A percentile compares a stretch with the other conserved stretches of the same genome.
Evolutionary conservation across 2,329 filamentous ascomycete species (phyloP).

Genomic region (Beauveria scarabaeidicola): DNA sequence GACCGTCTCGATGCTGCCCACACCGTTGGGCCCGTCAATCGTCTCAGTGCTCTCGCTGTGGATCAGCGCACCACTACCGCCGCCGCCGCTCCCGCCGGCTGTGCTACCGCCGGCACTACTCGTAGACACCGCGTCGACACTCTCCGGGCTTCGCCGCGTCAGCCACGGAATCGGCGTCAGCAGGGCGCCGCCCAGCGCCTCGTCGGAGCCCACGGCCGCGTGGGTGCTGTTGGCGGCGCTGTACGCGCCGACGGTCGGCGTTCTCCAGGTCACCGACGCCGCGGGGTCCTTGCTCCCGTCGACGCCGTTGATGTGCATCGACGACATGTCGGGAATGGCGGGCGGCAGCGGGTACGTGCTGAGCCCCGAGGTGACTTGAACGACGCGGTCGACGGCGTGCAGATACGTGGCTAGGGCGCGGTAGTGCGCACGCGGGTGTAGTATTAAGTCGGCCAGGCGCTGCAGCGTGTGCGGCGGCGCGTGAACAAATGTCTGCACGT

Average conservation of each 20-base stretch:
- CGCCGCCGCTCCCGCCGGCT: slow-evolving; percentile 7
- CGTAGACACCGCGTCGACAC: slow-evolving; percentile 16
- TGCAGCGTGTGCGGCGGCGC: slow-evolving; percentile 90
- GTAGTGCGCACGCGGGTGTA: slow-evolving; percentile 72
- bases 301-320: slow-evolving; percentile 53
- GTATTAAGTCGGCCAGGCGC: slow-evolving; percentile 77
- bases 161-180: slow-evolving; percentile 95
- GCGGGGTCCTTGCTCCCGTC: slow-evolving; percentile 34
- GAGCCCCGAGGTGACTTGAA: slow-evolving; percentile 77
- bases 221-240: neutral
- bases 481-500: slow-evolving; percentile 59
- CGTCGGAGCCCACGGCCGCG: slow-evolving; percentile 64
- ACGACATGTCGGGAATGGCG: slow-evolving; percentile 49
- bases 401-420: slow-evolving; percentile 75
- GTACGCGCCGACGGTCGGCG: slow-evolving; percentile 27
- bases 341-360: slow-evolving; percentile 76
- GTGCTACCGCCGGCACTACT: slow-evolving; percentile 8
- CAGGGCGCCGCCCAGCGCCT: slow-evolving; percentile 80
- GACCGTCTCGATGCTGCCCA: slow-evolving; percentile 73
- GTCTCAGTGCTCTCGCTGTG: slow-evolving; percentile 71
- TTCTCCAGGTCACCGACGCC: slow-evolving; percentile 37
- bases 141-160: slow-evolving; percentile 29
- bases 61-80: slow-evolving; percentile 31
- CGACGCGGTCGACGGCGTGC: slow-evolving; percentile 80
- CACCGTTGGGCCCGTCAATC: slow-evolving; percentile 71